phyloP scores from a whole-genome alignment of 164 flowering plant species.

The Taxillus chinensis region DNA sequence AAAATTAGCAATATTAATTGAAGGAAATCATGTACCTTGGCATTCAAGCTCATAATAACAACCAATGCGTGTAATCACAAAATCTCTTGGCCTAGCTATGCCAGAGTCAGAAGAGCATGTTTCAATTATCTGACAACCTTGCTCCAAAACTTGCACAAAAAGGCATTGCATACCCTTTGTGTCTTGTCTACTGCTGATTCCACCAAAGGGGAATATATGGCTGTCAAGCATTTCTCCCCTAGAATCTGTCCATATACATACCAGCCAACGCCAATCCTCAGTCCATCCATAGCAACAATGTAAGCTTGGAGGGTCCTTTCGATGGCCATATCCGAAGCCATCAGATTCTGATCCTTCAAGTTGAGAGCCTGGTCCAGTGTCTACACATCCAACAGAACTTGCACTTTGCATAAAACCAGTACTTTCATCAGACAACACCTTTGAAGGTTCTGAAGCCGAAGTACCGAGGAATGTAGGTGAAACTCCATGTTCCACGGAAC shows the following conservation, averaged over 20 bases:
- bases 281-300: slow-evolving; percentile 99
- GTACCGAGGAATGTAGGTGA: slow-evolving; percentile 32
- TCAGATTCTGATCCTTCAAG: slow-evolving; percentile 57
- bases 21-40: slow-evolving; percentile 44
- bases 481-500: slow-evolving; percentile 63
- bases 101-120: slow-evolving; percentile 55
- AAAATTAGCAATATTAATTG: not conserved
- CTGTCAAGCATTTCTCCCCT: slow-evolving; percentile 94
- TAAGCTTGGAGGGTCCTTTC: slow-evolving; percentile 51
- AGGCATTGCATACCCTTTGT: slow-evolving; percentile 91
- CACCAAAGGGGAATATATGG: slow-evolving; percentile 95
- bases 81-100: slow-evolving; percentile 65
- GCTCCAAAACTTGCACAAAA: slow-evolving; percentile 85
- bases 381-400: slow-evolving; percentile 37
- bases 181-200: slow-evolving; percentile 93
- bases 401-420: slow-evolving; percentile 41
- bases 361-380: slow-evolving; percentile 51
- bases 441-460: slow-evolving; percentile 36
- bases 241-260: slow-evolving; percentile 94
- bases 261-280: slow-evolving; percentile 99
- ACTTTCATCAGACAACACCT: slow-evolving; percentile 47
- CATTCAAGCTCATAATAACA: slow-evolving; percentile 91
- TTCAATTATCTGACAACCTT: slow-evolving; percentile 86
- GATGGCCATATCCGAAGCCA: slow-evolving; percentile 36
- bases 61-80: slow-evolving; percentile 88